Base-by-base conservation (phyloP, 2,329 filamentous ascomycete species). In the Xylariaceae sp. region DNA sequence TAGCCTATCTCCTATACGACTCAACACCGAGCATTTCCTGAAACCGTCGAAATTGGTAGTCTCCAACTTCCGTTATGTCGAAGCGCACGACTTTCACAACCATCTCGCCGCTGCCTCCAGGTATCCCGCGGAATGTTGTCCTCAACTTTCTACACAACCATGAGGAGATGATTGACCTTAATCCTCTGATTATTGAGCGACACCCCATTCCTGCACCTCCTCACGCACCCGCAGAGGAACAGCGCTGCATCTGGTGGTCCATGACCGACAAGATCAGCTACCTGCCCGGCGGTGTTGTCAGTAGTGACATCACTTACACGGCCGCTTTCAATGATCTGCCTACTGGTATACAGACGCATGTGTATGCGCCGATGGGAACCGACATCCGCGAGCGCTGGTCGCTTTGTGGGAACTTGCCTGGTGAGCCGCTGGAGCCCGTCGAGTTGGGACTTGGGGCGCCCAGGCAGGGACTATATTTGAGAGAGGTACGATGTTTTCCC, bases 151-250 rank as follows among this genome's bases (percentile, higher is more conserved):
- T 95, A 24, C 87, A 89, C 62, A 76, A 85, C 62, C 88, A 94
- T 65, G 63, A 74, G 37, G 82, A 82, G 53, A 94, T 95, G 83
- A 94, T 95, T 56, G 84, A 91, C 59, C 71, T 95, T 43, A 95
- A 94, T 63, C 89, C 89, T 1, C 73, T 94, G 36, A 84, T 95
- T 41, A 79, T 85, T 48, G 81, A 85, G 46, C 78, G 87, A 43
- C 76, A 82, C 51, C 73, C 72, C 24, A 87, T 87, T 63, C 73
- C 77, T 35, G 74, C 87, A 2, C 87, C 88, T 0, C 57, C 73
- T 18, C 76, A 82, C 57, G 82, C 85, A 11, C 70, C 78, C 0
- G 67, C 79, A 13, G 87, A 93, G 52, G 89, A 95, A 67, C 78
- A 73, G 45, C 69, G 78, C 48, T 85, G 81, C 51, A 69, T 69